Conservation (phyloP, 2,329 filamentous ascomycete species). For the Nothomitra cinnamomea region DNA sequence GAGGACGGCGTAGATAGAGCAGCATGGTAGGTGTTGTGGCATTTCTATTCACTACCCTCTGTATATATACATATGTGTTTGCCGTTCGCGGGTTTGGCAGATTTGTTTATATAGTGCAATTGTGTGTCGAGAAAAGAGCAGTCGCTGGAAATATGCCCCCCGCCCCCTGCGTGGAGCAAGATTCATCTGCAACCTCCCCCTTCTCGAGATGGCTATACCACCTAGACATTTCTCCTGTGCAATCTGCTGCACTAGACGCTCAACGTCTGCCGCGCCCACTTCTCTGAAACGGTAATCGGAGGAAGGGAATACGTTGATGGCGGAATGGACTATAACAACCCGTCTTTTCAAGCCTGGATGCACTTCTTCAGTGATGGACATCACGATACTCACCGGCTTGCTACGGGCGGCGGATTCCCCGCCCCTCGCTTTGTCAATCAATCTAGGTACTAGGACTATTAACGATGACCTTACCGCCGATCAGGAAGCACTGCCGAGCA, state of each 20-base stretch:
- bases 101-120: neutral
- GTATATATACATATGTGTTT: neutral
- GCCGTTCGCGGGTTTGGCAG: neutral
- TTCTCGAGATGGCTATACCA: no score
- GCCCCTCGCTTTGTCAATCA: no score
- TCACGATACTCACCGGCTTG: no score
- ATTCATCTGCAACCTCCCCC: neutral
- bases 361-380: neutral
- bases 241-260: neutral
- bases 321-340: neutral
- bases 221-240: neutral
- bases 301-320: neutral
- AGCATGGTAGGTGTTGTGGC: neutral
- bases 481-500: neutral
- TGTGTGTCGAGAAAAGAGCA: neutral
- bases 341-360: neutral
- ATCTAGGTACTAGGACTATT: neutral
- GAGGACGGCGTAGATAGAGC: neutral
- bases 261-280: neutral
- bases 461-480: neutral
- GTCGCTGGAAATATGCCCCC: neutral
- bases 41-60: neutral
- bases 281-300: neutral
- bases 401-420: neutral
- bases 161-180: neutral